Percentiles rank a stretch among this genome's conserved stretches.
Evolutionary conservation across 2,329 filamentous ascomycete genomes (phyloP).

Genomic region (Fusarium sp.): DNA sequence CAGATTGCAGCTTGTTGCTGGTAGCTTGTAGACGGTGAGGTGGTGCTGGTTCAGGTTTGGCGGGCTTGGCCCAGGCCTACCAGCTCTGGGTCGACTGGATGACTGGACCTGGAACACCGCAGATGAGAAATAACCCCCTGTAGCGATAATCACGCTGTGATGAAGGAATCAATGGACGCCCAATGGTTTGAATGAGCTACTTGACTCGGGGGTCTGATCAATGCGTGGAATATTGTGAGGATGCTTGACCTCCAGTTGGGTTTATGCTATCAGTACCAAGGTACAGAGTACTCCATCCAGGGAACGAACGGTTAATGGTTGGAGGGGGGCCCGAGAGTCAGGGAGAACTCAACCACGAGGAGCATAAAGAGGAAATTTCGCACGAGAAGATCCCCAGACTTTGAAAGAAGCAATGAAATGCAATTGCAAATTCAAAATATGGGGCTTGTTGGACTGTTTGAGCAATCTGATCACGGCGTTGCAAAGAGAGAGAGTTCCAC

Average conservation of each 20-base stretch:
- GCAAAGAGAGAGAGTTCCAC: slow-evolving; percentile 34
- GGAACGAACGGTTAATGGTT: slow-evolving; percentile 6
- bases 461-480: background rate
- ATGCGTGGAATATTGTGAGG: slow-evolving; percentile 15
- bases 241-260: background rate
- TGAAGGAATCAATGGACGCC: slow-evolving; percentile 30
- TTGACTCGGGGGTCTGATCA: slow-evolving; percentile 1
- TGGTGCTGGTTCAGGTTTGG: slow-evolving; percentile 48
- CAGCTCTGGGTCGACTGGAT: slow-evolving; percentile 16
- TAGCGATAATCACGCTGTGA: slow-evolving; percentile 35
- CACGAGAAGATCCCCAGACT: slow-evolving; percentile 20
- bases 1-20: too few species aligned
- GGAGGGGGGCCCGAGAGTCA: slow-evolving; percentile 3
- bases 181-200: slow-evolving; percentile 9
- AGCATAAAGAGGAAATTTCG: slow-evolving; percentile 11
- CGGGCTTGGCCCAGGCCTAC: slow-evolving; percentile 32
- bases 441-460: background rate
- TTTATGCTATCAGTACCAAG: background rate
- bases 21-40: slow-evolving; percentile 32
- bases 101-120: background rate
- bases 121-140: slow-evolving; percentile 35
- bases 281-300: background rate
- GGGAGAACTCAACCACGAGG: slow-evolving; percentile 10
- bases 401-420: slow-evolving; percentile 18
- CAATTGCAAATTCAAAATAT: slow-evolving; percentile 12